Evolutionary conservation across 192 early-diverging fungal species (phyloP).

Genomic region (Phycomyces nitens): DNA sequence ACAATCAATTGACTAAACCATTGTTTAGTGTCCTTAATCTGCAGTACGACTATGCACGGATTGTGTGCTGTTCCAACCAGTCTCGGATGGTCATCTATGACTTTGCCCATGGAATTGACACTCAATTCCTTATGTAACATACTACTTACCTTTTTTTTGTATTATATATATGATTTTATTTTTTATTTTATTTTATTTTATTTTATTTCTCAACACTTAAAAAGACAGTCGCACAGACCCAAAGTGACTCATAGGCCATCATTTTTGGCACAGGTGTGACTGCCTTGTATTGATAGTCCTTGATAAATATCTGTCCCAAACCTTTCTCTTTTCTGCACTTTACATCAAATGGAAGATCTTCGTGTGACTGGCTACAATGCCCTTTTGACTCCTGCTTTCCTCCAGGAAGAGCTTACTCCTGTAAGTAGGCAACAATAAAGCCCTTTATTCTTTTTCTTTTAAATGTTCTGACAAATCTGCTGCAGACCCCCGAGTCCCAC

Average conservation of each 20-base stretch:
- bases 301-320: neutral
- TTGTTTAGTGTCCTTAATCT: slow-evolving; percentile 69
- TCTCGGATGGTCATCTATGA: slow-evolving; percentile 72
- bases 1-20: neutral
- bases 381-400: slow-evolving; percentile 87
- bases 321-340: slow-evolving; percentile 3
- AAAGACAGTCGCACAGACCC: neutral
- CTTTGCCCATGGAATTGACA: slow-evolving; percentile 62
- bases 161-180: slow-evolving; percentile 1
- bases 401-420: slow-evolving; percentile 80
- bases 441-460: neutral
- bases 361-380: slow-evolving; percentile 86
- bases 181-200: neutral
- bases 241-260: no score
- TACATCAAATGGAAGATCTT: slow-evolving; percentile 71
- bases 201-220: neutral
- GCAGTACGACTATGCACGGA: slow-evolving; percentile 75
- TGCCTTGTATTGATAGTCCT: neutral
- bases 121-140: slow-evolving; percentile 41
- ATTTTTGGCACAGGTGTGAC: neutral
- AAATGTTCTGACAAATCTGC: slow-evolving; percentile 5
- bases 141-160: neutral
- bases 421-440: slow-evolving; percentile 30
- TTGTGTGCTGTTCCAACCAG: slow-evolving; percentile 80
- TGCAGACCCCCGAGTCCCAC: slow-evolving; percentile 21